Evolutionary conservation across 305 asterid species (phyloP), one percentile per base, ranked within the genome.

Genomic region (Fraxinus ornus): DNA sequence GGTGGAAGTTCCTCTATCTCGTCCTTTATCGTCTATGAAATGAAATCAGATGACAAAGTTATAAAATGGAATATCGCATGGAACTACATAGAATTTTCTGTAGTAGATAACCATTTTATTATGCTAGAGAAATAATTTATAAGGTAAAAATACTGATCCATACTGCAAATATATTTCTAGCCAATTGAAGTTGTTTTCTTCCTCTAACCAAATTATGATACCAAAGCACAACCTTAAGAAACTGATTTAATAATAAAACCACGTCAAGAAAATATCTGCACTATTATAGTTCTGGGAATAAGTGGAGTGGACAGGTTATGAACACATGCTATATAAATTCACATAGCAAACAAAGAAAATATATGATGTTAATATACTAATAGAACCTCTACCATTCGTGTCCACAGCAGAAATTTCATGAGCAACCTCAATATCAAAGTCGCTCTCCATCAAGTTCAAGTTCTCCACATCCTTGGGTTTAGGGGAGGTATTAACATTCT

Each of bases 401-500:
- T 73, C 82, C 86, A 78, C 78, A 71, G 85, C 84, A 81, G 87
- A 87, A 81, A 78, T 80, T 81, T 84, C 90, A 78, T 84, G 86
- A 41, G 88, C 90, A 37, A 77, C 85, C 86, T 87, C 90, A 36
- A 72, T 85, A 78, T 92, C 92, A 22, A 89, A 85, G 83, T 85
- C 89, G 79, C 86, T 80, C 66, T 84, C 91, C 3, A 86, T 81
- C 85, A 90, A 75, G 86, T 81, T 85, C 87, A 79, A 87, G 82
- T 81, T 85, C 76, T 86, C 94, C 30, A 78, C 86, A 7, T 89
- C 92, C 85, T 90, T 94, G 78, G 94, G 84, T 87, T 93, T 92
- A 2, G 93, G 94, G 81, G 94, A 92, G 35, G 89, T 80, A 77
- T 88, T 90, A 57, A 93, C 82, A 87, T 87, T 92, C 77, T 83